Base-by-base conservation (phyloP, 495 filamentous ascomycete genomes). In the Neurospora sp. region DNA sequence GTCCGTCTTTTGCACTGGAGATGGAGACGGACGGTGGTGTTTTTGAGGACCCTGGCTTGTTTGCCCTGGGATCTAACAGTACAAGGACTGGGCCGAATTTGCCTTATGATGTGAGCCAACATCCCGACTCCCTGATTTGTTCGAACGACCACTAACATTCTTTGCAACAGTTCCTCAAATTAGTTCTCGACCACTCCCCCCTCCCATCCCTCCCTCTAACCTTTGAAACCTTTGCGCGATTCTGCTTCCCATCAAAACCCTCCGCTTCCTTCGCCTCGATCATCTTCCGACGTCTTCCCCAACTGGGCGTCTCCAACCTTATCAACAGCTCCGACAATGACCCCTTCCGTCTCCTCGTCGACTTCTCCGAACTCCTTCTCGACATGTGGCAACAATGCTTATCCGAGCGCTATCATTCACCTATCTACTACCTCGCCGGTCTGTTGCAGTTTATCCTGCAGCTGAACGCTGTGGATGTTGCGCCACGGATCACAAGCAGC, bases 1-100 rank as follows among this genome's bases (percentile, higher is more conserved):
- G 85, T 71, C 87, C 87, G 16, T 78, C 83, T 16, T 82, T 78
- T 75, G 82, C 84, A 1, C 76, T 88, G 3, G 87, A 88, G 72
- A 85, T 82, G n/a, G 74, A 80, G 39, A 73, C 73, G 5, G 76
- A 72, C 3, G 78, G 77, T 22, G 45, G 18, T 1, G 27, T 39
- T 0, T 42, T 73, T 18, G 74, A 16, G 27, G 4, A 9, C 9
- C 9, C 8, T 31, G 53, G 7, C 53, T 35, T 18, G 53, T 61
- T 18, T 61, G 16, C 41, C 9, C 41, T 3, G 40, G 65, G 20
- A 10, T 53, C 45, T 2, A 14, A 18, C 42, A 35, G 16, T 18
- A 37, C 27, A 27, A 44, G 2, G 7, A 4, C 4, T 44, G 35
- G 6, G 12, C n/a, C 31, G 35, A 27, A 68, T 69, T 47, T 76